Evolutionary conservation across 345 rosid species (phyloP).

Genomic region (Zanthoxylum bungeanum): DNA sequence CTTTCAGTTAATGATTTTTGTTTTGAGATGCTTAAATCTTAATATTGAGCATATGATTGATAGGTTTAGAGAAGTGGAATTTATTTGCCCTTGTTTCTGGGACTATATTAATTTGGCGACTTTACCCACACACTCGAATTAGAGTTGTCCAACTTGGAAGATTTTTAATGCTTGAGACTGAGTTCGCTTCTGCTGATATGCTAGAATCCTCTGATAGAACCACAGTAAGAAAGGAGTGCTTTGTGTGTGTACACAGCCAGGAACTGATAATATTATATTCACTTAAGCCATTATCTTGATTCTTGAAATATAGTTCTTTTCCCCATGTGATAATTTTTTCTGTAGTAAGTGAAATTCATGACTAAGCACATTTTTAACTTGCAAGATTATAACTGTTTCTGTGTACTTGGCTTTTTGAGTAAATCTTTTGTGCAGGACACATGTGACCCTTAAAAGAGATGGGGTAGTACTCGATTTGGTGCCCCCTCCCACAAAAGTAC

Average conservation of each 20-base stretch:
- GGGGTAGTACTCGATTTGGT: slow-evolving; percentile 73
- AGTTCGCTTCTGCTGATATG: neutral
- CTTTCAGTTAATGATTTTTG: neutral
- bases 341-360: neutral
- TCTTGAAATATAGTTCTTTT: neutral
- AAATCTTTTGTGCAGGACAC: slow-evolving; percentile 48
- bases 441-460: slow-evolving; percentile 72
- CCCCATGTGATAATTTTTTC: neutral
- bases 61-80: neutral
- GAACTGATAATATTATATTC: neutral
- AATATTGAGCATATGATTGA: neutral
- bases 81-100: neutral
- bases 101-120: neutral
- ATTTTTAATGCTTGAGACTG: neutral
- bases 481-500: slow-evolving; percentile 74
- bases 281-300: neutral
- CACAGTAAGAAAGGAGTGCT: neutral
- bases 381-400: neutral
- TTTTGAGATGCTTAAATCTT: neutral
- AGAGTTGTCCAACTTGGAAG: neutral
- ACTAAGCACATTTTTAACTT: neutral
- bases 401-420: slow-evolving; percentile 3
- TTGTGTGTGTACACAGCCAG: neutral
- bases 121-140: neutral
- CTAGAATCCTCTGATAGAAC: neutral